Conservation (phyloP, 148 eudicot species). For the Polygonum aviculare region DNA sequence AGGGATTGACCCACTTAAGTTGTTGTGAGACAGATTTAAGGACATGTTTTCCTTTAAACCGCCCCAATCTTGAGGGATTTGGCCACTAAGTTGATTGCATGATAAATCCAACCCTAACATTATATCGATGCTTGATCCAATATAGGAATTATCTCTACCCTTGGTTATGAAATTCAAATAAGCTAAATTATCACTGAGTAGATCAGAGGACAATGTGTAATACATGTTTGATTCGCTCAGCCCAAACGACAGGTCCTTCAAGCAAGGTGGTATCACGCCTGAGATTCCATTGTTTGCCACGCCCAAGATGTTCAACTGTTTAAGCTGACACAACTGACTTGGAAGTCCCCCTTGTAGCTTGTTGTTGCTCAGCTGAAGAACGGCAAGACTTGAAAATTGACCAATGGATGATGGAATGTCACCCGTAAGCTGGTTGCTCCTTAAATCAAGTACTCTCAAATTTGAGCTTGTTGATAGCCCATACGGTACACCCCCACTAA, state of each 20-base stretch:
- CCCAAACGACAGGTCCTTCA: not conserved
- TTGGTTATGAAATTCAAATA: conserved; percentile 13
- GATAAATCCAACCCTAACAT: conserved; percentile 16
- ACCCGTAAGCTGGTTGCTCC: not conserved
- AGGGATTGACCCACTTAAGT: too few relatives aligned
- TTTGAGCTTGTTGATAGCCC: too few relatives aligned
- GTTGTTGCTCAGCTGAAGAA: not conserved
- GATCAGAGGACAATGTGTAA: too few relatives aligned
- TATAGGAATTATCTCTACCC: not conserved
- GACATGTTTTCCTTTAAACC: too few relatives aligned
- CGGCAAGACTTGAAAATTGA: not conserved
- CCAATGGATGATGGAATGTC: not conserved
- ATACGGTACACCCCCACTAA: too few relatives aligned
- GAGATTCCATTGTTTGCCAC: not conserved
- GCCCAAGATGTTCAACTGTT: not conserved
- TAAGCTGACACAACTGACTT: not conserved
- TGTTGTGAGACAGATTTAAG: too few relatives aligned
- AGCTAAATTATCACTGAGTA: conserved; percentile 4
- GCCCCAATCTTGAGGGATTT: too few relatives aligned
- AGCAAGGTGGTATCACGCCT: too few relatives aligned
- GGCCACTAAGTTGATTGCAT: not conserved
- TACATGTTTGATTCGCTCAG: too few relatives aligned
- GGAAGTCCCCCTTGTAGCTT: conserved; percentile 10
- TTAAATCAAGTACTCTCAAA: too few relatives aligned
- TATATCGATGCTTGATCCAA: not conserved